Percentiles rank a stretch among this genome's conserved stretches.
phyloP scores from a whole-genome alignment of 2,329 filamentous ascomycete genomes.

The Daldinia sp. region DNA sequence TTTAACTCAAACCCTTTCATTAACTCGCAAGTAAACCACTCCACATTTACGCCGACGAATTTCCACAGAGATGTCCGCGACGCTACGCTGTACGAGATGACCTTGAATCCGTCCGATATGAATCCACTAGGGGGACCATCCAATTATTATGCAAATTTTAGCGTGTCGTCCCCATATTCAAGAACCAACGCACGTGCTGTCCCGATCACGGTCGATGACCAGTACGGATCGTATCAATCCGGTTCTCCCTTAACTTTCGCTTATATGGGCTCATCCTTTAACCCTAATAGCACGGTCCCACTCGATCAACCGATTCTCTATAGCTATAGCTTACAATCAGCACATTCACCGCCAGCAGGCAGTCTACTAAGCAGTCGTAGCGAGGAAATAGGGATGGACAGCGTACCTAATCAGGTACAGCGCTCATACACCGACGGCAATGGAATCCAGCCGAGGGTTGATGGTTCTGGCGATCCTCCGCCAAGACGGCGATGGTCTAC shows the following conservation, averaged over 20 bases:
- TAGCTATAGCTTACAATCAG: not conserved
- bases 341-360: not conserved
- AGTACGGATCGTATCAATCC: not conserved
- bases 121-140: not conserved
- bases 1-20: too few relatives aligned
- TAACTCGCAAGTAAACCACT: too few relatives aligned
- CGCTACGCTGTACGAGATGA: not conserved
- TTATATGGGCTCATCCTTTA: not conserved
- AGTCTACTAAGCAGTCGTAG: not conserved
- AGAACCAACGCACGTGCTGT: not conserved
- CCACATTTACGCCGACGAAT: not conserved
- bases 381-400: not conserved
- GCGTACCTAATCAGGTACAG: not conserved
- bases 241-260: not conserved
- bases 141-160: not conserved
- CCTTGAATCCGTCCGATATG: not conserved
- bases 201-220: too few relatives aligned
- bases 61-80: not conserved
- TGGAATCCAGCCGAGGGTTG: not conserved
- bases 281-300: too few relatives aligned
- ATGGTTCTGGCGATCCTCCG: not conserved
- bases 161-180: not conserved
- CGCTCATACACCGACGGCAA: not conserved
- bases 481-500: slow-evolving; percentile 6
- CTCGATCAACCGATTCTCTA: not conserved